phyloP scores from a whole-genome alignment of 371 early-diverging fungal species.

The Entomophthora muscae region DNA sequence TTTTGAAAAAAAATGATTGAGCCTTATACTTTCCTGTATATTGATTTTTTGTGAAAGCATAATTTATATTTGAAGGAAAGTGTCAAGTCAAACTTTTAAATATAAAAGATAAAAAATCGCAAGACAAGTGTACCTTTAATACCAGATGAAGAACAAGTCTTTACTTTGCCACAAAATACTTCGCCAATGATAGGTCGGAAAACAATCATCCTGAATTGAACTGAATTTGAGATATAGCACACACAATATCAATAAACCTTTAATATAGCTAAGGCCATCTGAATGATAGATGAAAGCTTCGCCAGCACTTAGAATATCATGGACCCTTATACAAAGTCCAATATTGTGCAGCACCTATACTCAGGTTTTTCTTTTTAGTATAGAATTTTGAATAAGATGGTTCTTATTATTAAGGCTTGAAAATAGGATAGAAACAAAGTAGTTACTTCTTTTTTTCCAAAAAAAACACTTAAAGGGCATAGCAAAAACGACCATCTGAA shows the following conservation, averaged over 20 bases:
- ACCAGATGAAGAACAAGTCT: conserved; percentile 43
- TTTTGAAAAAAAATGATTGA: not conserved
- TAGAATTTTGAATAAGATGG: not conserved
- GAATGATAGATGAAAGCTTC: conserved; percentile 72
- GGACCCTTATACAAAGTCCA: conserved; percentile 73
- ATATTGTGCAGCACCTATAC: conserved; percentile 64
- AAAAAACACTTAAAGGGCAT: too few relatives aligned
- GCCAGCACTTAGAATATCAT: conserved; percentile 54
- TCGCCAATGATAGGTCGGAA: conserved; percentile 86
- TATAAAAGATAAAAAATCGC: not conserved
- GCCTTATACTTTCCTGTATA: not conserved
- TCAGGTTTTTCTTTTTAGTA: not conserved
- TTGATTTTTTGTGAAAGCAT: not conserved
- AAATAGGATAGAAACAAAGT: not conserved
- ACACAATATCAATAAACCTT: conserved; percentile 20
- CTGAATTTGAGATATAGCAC: conserved; percentile 14
- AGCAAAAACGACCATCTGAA: not conserved
- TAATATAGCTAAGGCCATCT: conserved; percentile 60
- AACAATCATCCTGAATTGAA: conserved; percentile 64
- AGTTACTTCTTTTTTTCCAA: not conserved
- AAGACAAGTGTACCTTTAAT: conserved; percentile 28
- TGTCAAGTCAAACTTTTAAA: not conserved
- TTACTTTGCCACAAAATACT: conserved; percentile 58
- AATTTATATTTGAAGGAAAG: not conserved
- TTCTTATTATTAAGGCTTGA: not conserved